Base-by-base conservation (phyloP, 202 grass and related monocot genomes). In the Elaeis oleifera region DNA sequence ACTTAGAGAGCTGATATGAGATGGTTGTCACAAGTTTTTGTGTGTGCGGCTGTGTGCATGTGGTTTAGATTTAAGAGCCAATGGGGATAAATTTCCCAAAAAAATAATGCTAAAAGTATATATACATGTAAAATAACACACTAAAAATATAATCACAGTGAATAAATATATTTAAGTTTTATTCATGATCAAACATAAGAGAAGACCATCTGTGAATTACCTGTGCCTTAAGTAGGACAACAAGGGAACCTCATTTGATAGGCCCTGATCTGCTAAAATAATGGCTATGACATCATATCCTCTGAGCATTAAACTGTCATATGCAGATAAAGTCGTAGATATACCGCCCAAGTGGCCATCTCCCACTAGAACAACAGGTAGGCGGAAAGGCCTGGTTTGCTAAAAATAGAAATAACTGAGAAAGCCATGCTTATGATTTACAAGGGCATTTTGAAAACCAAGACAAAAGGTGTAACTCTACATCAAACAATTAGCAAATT, bases 291-390 rank as follows among this genome's bases (percentile, higher is more conserved):
- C 81, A 83, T 96, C 91, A 85, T 96, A 96, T 22, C 91, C 91
- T 85, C 91, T 88, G 17, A 90, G 76, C 51, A 79, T 71, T 49
- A 96, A 73, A 71, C 78, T 81, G 68, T 96, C 91, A 59, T 89
- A 91, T 26, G 91, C 84, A 72, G 87, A 85, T 73, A 96, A 79
- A 74, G 91, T 91, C 50, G 84, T 80, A 61, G 91, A 96, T 77
- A 96, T 96, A 39, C 91, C 87, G 65, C 91, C 91, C 50, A 96
- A 76, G 61, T 71, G 79, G 1, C 91, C 91, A 76, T 96, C 87
- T 81, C 87, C 87, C 80, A 96, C 91, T 67, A 96, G 84, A 74
- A 96, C 72, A 28, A 60, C 82, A 54, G 91, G 91, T 61, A 96
- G 78, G 68, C 91, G 85, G 71, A 90, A 85, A 59, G 87, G 79